phyloP scores from a whole-genome alignment of 1,139 yeast species.

The Suhomyces wounanorum region DNA sequence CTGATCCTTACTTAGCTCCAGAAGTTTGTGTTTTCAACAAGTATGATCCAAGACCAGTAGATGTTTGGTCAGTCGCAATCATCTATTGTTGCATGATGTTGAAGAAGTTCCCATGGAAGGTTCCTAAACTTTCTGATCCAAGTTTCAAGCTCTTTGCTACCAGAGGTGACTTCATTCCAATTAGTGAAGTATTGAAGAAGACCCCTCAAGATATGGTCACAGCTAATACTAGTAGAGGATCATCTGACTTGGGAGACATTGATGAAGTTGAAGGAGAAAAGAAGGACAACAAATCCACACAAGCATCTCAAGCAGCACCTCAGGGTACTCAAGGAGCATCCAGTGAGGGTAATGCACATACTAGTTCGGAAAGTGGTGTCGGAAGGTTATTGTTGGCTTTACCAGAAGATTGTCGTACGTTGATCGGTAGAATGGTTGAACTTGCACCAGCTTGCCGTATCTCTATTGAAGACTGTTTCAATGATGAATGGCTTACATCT shows the following conservation, averaged over 20 bases:
- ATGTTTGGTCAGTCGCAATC: slow-evolving; percentile 92
- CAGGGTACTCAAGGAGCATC: slow-evolving; percentile 21
- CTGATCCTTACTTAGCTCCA: slow-evolving; percentile 93
- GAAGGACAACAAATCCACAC: neutral
- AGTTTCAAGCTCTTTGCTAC: slow-evolving; percentile 70
- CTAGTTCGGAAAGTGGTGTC: slow-evolving; percentile 66
- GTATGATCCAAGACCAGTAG: slow-evolving; percentile 92
- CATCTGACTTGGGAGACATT: slow-evolving; percentile 31
- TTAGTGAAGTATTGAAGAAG: slow-evolving; percentile 42
- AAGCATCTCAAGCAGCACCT: neutral
- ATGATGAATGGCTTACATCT: slow-evolving; percentile 71
- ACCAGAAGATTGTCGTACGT: slow-evolving; percentile 65
- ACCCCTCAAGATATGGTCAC: slow-evolving; percentile 34
- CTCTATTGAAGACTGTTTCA: slow-evolving; percentile 79
- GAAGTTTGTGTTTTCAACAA: slow-evolving; percentile 82
- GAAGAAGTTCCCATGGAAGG: slow-evolving; percentile 95
- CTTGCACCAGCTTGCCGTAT: slow-evolving; percentile 85
- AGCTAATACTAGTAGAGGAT: slow-evolving; percentile 8
- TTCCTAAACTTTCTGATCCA: slow-evolving; percentile 83
- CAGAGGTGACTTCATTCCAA: slow-evolving; percentile 46
- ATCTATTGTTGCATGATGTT: slow-evolving; percentile 93
- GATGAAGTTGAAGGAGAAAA: slow-evolving; percentile 26
- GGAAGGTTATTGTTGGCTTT: slow-evolving; percentile 68
- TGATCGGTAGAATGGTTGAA: slow-evolving; percentile 74
- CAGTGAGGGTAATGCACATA: slow-evolving; percentile 45